Base-by-base conservation (phyloP, 2,329 filamentous ascomycete species). In the Chaetomium sp. region DNA sequence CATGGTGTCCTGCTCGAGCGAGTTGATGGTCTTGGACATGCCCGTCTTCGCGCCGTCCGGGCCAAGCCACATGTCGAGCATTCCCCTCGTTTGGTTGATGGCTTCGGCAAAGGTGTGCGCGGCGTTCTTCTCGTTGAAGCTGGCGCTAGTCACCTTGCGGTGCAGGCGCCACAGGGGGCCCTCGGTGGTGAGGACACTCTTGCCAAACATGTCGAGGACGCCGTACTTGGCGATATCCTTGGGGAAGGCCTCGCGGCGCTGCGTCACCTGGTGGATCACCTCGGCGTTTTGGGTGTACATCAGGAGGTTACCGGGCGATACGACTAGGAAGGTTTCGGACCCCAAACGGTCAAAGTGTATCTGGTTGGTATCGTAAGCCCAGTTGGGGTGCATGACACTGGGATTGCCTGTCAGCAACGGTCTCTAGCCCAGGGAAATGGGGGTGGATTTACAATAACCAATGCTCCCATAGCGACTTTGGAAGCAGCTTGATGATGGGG, bases 121-220 rank as follows among this genome's bases (percentile, higher is more conserved):
- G 63, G 91, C 88, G 74, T 92, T 93, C 77, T 84, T 87, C 78
- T 94, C 91, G 64, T 89, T 91, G 75, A 94, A 93, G 4, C 86
- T 86, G 0, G 90, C 86, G 31, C 87, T 85, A 0, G 87, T 89
- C 51, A 88, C 83, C 76, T 90, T 92, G 67, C 90, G 85, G 74
- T 94, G 90, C 76, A 85, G 82, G 35, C 87, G 87, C 91, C 90
- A 94, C 31, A 83, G 76, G 0, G 79, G 73, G 1, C 90, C 90
- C 74, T 93, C 90, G 2, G 88, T 87, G 0, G 86, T 86, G 25
- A 93, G 77, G 1, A 93, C 83, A 73, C 91, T 94, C 63, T 86
- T 82, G 42, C 91, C 90, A 73, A 89, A 93, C 25, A 90, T 78
- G 55, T 87, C 82, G 33, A 91, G 77, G 16, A 85, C 78, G 21